phyloP scores from a whole-genome alignment of 768 basidiomycete species.

The Mycena floridula region DNA sequence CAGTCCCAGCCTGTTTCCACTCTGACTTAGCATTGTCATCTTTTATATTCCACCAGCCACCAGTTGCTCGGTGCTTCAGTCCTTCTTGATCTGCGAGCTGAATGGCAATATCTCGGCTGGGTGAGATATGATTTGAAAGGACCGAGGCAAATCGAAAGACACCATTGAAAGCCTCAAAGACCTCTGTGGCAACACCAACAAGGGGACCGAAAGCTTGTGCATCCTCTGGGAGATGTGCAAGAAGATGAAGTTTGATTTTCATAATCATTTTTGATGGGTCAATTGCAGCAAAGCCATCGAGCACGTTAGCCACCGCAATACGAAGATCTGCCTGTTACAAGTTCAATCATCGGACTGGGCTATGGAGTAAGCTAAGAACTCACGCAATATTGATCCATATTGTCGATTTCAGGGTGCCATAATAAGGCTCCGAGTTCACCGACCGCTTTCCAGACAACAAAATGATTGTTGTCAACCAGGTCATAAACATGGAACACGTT shows the following conservation, averaged over 20 bases:
- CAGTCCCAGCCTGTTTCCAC: background rate
- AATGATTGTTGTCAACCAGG: conserved; percentile 12
- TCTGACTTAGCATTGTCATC: too few species aligned
- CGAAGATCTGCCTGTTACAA: conserved; percentile 1
- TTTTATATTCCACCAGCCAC: too few species aligned
- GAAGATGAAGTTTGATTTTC: conserved; percentile 14
- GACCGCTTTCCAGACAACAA: conserved; percentile 16
- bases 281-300: conserved; percentile 9
- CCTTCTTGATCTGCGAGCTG: too few species aligned
- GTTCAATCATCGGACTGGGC: background rate
- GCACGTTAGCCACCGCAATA: conserved; percentile 10
- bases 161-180: too few species aligned
- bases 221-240: conserved; percentile 10
- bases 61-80: too few species aligned
- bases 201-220: conserved; percentile 7
- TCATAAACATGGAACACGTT: conserved; percentile 20
- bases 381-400: conserved; percentile 18
- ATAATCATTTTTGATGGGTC: conserved; percentile 11
- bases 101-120: too few species aligned
- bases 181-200: too few species aligned
- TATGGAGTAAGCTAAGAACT: background rate
- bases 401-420: too few species aligned
- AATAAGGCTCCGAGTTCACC: too few species aligned
- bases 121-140: too few species aligned
- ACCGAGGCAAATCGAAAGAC: too few species aligned